phyloP scores from a whole-genome alignment of 2,329 filamentous ascomycete genomes.

The Coniosporium tulheliwenetii region DNA sequence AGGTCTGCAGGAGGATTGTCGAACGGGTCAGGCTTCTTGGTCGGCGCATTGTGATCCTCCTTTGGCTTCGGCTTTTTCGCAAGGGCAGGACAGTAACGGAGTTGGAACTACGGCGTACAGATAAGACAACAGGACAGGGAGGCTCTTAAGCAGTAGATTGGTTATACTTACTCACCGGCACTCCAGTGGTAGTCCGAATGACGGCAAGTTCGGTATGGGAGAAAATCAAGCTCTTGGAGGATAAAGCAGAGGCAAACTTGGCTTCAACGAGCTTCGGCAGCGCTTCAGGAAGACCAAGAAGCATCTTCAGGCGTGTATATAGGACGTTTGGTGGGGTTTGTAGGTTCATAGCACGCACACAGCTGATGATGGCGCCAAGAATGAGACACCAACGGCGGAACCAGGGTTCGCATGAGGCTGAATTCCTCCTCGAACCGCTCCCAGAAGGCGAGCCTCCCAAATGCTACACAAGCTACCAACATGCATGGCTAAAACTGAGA shows the following conservation, averaged over 20 bases:
- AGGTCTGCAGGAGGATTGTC: conserved; percentile 39
- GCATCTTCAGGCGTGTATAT: conserved; percentile 7
- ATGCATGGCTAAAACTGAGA: too few species aligned
- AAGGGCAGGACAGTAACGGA: conserved; percentile 54
- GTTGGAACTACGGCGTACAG: conserved; percentile 42
- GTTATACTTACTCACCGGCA: conserved; percentile 17
- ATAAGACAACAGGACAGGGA: neutral
- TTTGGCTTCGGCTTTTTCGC: conserved; percentile 43
- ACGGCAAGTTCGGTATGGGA: conserved; percentile 22
- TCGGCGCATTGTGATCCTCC: conserved; percentile 22
- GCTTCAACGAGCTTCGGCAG: conserved; percentile 20
- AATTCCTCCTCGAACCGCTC: too few species aligned
- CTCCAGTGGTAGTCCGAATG: conserved; percentile 17
- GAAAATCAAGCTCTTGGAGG: conserved; percentile 18
- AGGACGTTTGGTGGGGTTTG: too few species aligned
- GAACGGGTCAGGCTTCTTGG: conserved; percentile 44
- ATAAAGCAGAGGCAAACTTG: conserved; percentile 20
- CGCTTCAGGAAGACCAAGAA: conserved; percentile 16
- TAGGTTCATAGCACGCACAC: too few species aligned
- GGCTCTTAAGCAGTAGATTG: neutral
- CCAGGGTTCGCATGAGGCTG: too few species aligned
- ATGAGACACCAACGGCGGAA: too few species aligned
- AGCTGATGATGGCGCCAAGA: too few species aligned
- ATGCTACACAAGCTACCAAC: too few species aligned
- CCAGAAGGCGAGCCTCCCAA: too few species aligned